Percentiles rank a stretch among this genome's conserved stretches.
Conservation (phyloP, 2,329 filamentous ascomycete genomes). For the Penicillium decumbens region DNA sequence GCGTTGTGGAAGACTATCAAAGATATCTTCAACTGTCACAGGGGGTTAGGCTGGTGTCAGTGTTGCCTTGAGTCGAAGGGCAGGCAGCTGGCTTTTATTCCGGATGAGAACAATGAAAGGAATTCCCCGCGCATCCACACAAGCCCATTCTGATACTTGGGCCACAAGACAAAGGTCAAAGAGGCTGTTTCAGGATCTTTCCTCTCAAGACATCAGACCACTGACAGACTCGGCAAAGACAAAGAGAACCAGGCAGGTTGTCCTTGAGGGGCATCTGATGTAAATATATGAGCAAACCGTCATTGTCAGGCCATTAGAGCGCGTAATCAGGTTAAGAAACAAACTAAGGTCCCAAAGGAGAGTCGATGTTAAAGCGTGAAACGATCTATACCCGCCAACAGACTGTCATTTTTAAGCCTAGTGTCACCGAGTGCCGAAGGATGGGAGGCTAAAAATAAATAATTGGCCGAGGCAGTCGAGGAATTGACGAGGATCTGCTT, state of each 20-base stretch:
- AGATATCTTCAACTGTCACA: not conserved
- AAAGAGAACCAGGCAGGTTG: not conserved
- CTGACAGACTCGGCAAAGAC: not conserved
- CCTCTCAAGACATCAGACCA: conserved; percentile 1
- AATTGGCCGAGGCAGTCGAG: conserved; percentile 15
- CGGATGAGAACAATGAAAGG: conserved; percentile 4
- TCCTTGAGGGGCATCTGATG: not conserved
- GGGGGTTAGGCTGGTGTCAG: not conserved
- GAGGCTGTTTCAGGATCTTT: conserved; percentile 5
- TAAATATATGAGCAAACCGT: conserved; percentile 14
- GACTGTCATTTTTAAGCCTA: conserved; percentile 1
- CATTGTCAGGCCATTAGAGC: conserved; percentile 1
- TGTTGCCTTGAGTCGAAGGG: not conserved
- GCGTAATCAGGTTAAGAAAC: conserved; percentile 14
- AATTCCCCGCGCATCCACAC: conserved; percentile 5
- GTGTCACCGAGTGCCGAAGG: conserved; percentile 4
- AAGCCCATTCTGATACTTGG: conserved; percentile 8
- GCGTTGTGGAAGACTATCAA: not conserved
- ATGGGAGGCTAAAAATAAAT: conserved; percentile 2
- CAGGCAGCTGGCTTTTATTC: conserved; percentile 4
- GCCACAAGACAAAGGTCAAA: conserved; percentile 4
- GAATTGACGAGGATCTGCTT: conserved; percentile 5
- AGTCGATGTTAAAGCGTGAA: conserved; percentile 9
- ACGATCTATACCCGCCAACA: conserved; percentile 10
- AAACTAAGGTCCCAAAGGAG: not conserved